Conservation (phyloP, 164 flowering plant species). For the Malania oleifera region DNA sequence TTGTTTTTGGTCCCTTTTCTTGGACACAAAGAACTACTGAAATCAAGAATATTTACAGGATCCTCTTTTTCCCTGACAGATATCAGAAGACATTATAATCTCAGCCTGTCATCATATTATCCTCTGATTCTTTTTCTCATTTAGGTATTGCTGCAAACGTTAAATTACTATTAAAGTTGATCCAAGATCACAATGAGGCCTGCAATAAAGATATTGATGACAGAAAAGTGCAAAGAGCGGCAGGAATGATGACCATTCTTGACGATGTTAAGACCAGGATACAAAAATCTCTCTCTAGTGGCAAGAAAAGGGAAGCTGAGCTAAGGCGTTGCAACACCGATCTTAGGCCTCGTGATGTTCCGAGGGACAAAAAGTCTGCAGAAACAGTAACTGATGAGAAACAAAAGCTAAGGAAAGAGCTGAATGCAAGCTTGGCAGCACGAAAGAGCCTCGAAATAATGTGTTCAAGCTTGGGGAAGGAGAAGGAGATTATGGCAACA, state of each 20-base stretch:
- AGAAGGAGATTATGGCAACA: conserved; percentile 73
- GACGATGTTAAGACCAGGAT: conserved; percentile 53
- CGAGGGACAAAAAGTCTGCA: conserved; percentile 22
- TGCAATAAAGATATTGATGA: conserved; percentile 29
- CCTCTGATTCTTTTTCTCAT: background rate
- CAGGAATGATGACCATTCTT: conserved; percentile 59
- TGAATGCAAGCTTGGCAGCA: conserved; percentile 46
- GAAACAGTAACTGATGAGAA: conserved; percentile 39
- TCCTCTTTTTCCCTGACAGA: background rate
- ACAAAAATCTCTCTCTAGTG: conserved; percentile 36
- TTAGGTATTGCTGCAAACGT: conserved; percentile 54
- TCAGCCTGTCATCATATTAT: background rate
- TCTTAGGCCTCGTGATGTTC: conserved; percentile 22
- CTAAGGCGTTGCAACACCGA: conserved; percentile 60
- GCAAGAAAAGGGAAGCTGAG: conserved; percentile 27
- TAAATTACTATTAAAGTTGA: conserved; percentile 49
- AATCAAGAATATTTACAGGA: background rate
- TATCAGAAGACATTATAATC: background rate
- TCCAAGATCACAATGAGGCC: conserved; percentile 61
- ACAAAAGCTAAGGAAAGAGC: conserved; percentile 45
- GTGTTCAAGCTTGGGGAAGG: conserved; percentile 86
- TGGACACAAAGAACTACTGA: too few relatives aligned
- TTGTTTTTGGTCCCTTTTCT: too few relatives aligned
- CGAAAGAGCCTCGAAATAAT: conserved; percentile 64
- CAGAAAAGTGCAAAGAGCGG: conserved; percentile 40